Evolutionary conservation across 805 yeast genomes (phyloP), one percentile per base, ranked within the genome.

Genomic region (Sugiyamaella marilandica): DNA sequence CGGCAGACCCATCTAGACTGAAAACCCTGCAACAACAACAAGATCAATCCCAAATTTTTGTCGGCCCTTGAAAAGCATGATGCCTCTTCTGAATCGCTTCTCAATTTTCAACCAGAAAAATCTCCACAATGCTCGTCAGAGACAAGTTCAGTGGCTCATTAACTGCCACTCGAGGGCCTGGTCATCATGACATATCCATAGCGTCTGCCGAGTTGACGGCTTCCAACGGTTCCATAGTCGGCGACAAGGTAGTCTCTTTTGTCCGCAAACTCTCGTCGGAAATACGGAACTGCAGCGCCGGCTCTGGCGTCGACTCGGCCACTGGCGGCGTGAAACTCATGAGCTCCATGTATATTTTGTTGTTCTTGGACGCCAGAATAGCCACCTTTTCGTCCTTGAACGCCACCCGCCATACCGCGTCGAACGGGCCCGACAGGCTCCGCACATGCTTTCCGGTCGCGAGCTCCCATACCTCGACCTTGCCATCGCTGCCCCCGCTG

Each of bases 401-500:
- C 11, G 70, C 72, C 18, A 73, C 67, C 3, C 74, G 63, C 76
- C 76, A 73, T 36, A 73, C 74, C 8, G 70, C 66, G 32, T 70
- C 69, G 45, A 69, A 67, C 36, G 66, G 64, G 34, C 60, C 56
- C 10, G 65, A 61, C 29, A 73, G 57, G 50, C 69, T 70, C 9
- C 75, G 67, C 29, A 73, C 56, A 47, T 66, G 69, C 41, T 59
- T 64, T 13, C 77, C 76, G 8, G 72, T 66, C 19, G 62, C 60
- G 44, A 67, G 56, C 48, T 69, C 70, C 76, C 77, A 73, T 21
- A 74, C 62, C 41, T 70, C 69, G 19, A 74, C 72, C 10, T 67
- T 62, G 45, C 77, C 74, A 55, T 73, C 77, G 29, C 69, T 65
- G 32, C 75, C 76, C 21, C 76, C 77, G 8, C 74, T 63, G 16